Evolutionary conservation across 352 stramenopile species (phyloP), one percentile per base, ranked within the genome.

Genomic region (Thalassiosira hispida): DNA sequence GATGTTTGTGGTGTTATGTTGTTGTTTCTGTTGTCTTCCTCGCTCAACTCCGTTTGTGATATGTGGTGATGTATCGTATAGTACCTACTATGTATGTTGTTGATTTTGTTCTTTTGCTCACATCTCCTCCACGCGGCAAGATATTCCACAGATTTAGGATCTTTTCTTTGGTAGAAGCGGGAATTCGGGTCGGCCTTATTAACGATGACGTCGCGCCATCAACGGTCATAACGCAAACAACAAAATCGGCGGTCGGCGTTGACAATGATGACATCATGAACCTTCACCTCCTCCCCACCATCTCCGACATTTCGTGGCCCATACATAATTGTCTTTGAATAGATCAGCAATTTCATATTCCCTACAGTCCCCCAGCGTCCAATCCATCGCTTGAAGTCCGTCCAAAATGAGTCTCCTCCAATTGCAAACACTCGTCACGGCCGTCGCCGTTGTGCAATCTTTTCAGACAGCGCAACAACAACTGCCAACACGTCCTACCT

Each of bases 361-460:
- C n/a, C n/a, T n/a, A n/a, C n/a, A n/a, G n/a, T n/a, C n/a, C n/a
- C n/a, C n/a, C n/a, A n/a, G n/a, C n/a, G n/a, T n/a, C n/a, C 16
- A 52, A n/a, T 46, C 20, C 23, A 47, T 23, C 23, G 42, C 51
- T 14, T 33, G 31, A 61, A 61, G 1, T 16, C 49, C 20, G 2
- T 31, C 25, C 11, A 63, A n/a, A 27, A 57, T 22, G 40, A 68
- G 59, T 7, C 20, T 38, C n/a, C 40, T 68, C 16, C 59, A 25
- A 68, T 56, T 40, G 14, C 59, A 68, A 40, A 56, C 38, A 12
- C 64, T 73, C n/a, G 1, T 55, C 12, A 35, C 64, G 14, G 40
- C 31, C 20, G 46, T 38, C 20, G 46, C 29, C 23, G 1, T 62
- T 31, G 52, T 53, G 22, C 51, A 73, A 27, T 64, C 52, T 57